phyloP scores from a whole-genome alignment of 192 early-diverging fungal genomes.

The Coemansia sp. region DNA sequence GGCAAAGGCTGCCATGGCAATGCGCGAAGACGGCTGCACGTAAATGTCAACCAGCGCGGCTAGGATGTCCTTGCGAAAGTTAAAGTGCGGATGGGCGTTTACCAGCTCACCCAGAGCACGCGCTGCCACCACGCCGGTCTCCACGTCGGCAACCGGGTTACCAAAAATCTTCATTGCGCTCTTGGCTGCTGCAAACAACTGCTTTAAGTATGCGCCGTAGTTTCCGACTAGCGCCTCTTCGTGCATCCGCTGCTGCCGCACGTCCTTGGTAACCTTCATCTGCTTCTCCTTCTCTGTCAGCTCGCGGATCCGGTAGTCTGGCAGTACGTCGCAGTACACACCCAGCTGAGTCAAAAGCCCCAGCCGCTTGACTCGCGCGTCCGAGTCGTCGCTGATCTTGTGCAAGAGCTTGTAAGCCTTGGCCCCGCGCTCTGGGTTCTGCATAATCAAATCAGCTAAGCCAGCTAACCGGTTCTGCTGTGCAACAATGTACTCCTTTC shows the following conservation, averaged over 20 bases:
- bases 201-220: slow-evolving; percentile 84
- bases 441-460: slow-evolving; percentile 74
- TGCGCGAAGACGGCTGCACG: slow-evolving; percentile 59
- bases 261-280: slow-evolving; percentile 81
- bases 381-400: slow-evolving; percentile 62
- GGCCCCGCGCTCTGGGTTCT: slow-evolving; percentile 77
- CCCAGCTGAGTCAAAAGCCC: slow-evolving; percentile 85
- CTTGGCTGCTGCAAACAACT: slow-evolving; percentile 59
- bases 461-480: slow-evolving; percentile 80
- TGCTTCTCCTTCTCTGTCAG: slow-evolving; percentile 79
- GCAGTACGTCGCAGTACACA: slow-evolving; percentile 93
- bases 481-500: slow-evolving; percentile 58
- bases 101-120: slow-evolving; percentile 83
- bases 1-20: slow-evolving; percentile 61
- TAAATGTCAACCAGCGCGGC: slow-evolving; percentile 68
- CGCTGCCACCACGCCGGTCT: slow-evolving; percentile 63
- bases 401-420: slow-evolving; percentile 64
- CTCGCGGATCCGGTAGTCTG: slow-evolving; percentile 90
- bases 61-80: slow-evolving; percentile 90
- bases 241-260: slow-evolving; percentile 81
- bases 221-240: slow-evolving; percentile 78
- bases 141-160: slow-evolving; percentile 31
- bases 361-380: slow-evolving; percentile 67
- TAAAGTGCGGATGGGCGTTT: slow-evolving; percentile 86
- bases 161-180: slow-evolving; percentile 35